These are phyloP conservation scores for Schizonepeta tenuifolia DNA, from an alignment of 257 asterid species.

Conservation along the genomic window DNA sequence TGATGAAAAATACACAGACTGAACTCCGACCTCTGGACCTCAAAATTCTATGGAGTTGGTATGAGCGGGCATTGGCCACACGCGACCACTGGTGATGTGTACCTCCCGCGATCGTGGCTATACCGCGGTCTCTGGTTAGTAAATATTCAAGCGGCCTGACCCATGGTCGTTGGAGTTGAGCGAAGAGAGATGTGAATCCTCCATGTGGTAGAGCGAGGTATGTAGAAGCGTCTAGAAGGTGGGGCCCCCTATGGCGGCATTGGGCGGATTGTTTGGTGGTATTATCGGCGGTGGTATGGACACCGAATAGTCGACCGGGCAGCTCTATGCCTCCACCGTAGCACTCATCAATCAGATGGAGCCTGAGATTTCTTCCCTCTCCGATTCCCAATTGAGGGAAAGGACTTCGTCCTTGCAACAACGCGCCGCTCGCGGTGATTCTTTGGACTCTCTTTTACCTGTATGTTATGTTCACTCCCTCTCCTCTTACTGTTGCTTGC, in stretches of 20 bases:
- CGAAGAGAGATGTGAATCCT: no score
- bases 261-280: slow-evolving; percentile 89
- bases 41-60: no score
- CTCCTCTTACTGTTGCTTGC: no score
- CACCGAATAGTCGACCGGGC: slow-evolving; percentile 82
- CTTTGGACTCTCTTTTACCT: slow-evolving; percentile 86
- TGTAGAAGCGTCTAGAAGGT: slow-evolving; percentile 26
- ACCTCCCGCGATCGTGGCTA: no score
- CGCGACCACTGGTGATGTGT: no score
- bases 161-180: no score
- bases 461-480: slow-evolving; percentile 44
- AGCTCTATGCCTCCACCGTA: slow-evolving; percentile 59
- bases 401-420: slow-evolving; percentile 69
- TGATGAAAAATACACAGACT: no score
- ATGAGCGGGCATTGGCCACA: no score
- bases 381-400: slow-evolving; percentile 80
- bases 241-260: slow-evolving; percentile 52
- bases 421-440: slow-evolving; percentile 66
- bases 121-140: no score
- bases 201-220: slow-evolving; percentile 18
- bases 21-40: no score
- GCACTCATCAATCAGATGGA: slow-evolving; percentile 73
- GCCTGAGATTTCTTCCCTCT: slow-evolving; percentile 66
- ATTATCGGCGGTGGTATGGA: slow-evolving; percentile 68
- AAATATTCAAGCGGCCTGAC: no score